These are phyloP conservation scores for Cryptococcus amylolentus DNA, from an alignment of 1,284 basidiomycete species.

Conservation along the genomic window DNA sequence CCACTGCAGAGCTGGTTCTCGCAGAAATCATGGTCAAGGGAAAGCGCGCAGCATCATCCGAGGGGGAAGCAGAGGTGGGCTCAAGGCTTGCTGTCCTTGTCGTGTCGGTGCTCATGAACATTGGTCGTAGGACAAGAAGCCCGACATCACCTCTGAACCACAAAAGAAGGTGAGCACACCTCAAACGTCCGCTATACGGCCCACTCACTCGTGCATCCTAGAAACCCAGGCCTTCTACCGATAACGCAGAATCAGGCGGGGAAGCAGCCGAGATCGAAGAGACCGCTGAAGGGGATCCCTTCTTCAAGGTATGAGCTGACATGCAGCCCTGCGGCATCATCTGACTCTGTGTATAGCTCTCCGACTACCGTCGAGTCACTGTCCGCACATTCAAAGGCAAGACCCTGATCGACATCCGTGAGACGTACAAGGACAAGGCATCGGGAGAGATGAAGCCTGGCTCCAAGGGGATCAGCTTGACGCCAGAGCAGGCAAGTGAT, in stretches of 20 bases:
- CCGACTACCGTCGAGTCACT: conserved; percentile 60
- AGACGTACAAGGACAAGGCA: conserved; percentile 62
- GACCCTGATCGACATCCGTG: conserved; percentile 70
- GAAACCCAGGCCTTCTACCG: conserved; percentile 4
- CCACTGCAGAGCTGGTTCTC: too few species aligned
- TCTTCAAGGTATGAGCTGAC: conserved; percentile 9
- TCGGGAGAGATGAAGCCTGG: conserved; percentile 67
- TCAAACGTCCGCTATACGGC: not conserved
- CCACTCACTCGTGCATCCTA: not conserved
- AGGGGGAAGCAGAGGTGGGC: too few species aligned
- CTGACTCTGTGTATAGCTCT: conserved; percentile 5
- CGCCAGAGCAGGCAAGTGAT: conserved; percentile 50
- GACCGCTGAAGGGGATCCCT: conserved; percentile 16
- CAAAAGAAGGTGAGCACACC: not conserved
- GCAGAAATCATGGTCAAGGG: too few species aligned
- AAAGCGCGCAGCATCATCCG: too few species aligned
- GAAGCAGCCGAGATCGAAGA: conserved; percentile 4
- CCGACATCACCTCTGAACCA: not conserved
- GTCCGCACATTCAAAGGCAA: conserved; percentile 67
- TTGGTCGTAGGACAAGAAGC: not conserved
- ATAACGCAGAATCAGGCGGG: not conserved
- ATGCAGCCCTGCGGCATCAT: not conserved
- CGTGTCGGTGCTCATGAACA: too few species aligned
- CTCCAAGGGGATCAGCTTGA: conserved; percentile 74
- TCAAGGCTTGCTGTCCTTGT: too few species aligned